Evolutionary conservation across 2,329 filamentous ascomycete genomes (phyloP), one percentile per base, ranked within the genome.

Genomic region (Sordariomycetes sp.): DNA sequence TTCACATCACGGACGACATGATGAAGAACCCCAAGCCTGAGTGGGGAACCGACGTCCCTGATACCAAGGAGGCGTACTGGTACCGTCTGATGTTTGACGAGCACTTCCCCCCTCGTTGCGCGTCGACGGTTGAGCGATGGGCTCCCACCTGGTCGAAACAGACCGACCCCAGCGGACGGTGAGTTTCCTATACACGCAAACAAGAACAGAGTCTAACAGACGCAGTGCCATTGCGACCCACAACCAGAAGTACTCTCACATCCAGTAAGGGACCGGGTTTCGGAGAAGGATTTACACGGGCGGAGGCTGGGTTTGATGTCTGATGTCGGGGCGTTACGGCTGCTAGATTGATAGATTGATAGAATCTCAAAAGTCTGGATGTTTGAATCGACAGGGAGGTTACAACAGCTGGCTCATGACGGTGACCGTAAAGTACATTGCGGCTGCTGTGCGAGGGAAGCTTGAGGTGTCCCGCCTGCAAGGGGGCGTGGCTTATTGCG

Each of bases 41-140:
- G 61, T 98, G 93, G 93, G 90, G 87, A 33, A 64, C 66, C 50
- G 93, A 98, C 54, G 76, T 94, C 42, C 93, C 92, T 8, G 88
- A 95, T 54, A 88, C 82, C 53, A 98, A 98, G 75, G 92, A 98
- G 66, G 92, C 87, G 64, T 88, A 94, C 72, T 98, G 92, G 92
- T 98, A 98, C 68, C 82, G 92, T 50, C 73, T 68, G 58, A 96
- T 98, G 90, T 98, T 96, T 57, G 92, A 98, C 59, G 90, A 98
- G 72, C 90, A 93, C 63, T 98, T 96, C 75, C 92, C 92, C 30
- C 74, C 80, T 37, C 81, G 81, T 53, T 96, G 90, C 57, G 93
- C 92, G 8, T 80, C 76, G 39, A 98, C 92, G 7, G 92, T 98
- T 35, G 83, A 86, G 84, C 75, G 92, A 53, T 98, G 92, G 93